Evolutionary conservation across 2,329 filamentous ascomycete genomes (phyloP).

Genomic region (Fusarium pseudograminearum): DNA sequence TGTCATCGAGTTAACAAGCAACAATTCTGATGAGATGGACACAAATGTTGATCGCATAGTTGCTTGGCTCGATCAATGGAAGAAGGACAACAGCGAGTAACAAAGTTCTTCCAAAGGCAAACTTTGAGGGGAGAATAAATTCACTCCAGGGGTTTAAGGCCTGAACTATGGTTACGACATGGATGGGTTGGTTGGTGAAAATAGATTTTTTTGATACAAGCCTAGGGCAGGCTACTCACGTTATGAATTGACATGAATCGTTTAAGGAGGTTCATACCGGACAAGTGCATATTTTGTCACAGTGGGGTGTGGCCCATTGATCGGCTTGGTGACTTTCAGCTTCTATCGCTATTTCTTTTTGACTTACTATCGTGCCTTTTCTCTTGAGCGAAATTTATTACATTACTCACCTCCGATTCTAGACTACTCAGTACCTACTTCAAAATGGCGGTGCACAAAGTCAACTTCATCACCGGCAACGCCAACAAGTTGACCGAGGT

Average conservation of each 20-base stretch:
- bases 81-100: slow-evolving; percentile 65
- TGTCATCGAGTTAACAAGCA: slow-evolving; percentile 88
- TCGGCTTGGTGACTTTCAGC: slow-evolving; percentile 16
- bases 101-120: neutral
- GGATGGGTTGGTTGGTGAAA: slow-evolving; percentile 24
- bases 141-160: neutral
- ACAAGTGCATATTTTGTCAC: slow-evolving; percentile 37
- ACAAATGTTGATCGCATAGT: slow-evolving; percentile 87
- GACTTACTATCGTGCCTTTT: neutral
- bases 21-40: slow-evolving; percentile 86
- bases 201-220: slow-evolving; percentile 43
- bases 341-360: slow-evolving; percentile 4
- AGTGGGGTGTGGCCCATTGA: slow-evolving; percentile 21
- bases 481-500: slow-evolving; percentile 94
- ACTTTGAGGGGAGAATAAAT: neutral
- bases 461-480: slow-evolving; percentile 98
- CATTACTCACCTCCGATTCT: neutral
- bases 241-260: slow-evolving; percentile 35
- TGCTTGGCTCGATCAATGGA: slow-evolving; percentile 87
- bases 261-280: slow-evolving; percentile 26
- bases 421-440: neutral
- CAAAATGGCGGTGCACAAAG: slow-evolving; percentile 56
- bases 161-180: neutral
- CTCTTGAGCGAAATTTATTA: neutral
- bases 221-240: slow-evolving; percentile 24